Evolutionary conservation across 2,329 filamentous ascomycete species (phyloP), one percentile per base, ranked within the genome.

Genomic region (Scedosporium aurantiacum): DNA sequence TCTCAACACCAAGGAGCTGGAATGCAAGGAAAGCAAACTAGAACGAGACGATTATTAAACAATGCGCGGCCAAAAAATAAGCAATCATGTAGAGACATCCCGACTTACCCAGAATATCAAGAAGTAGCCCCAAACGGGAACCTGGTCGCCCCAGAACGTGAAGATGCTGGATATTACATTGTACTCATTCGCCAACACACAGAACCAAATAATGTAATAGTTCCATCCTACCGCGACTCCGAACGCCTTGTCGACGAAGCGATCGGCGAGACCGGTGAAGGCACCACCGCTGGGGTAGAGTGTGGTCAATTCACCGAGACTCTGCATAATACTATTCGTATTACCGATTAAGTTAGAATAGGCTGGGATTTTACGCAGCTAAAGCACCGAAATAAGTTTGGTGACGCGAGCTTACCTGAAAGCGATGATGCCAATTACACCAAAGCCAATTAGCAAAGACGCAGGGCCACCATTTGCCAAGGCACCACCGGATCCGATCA

Each of bases 261-360:
- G 81, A 64, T 88, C 84, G 0, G 85, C 85, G 41, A 90, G 79
- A 8, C 82, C 83, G n/a, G 85, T 84, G 67, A 91, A 90, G 0
- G 85, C 85, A 2, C 88, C 88, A 4, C 85, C 84, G 0, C 83
- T 86, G 0, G 88, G 88, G 65, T 87, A 90, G 1, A 90, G 73
- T 5, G 88, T 90, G 2, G 88, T 88, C 67, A 91, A 75, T 70
- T 91, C 88, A 21, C 88, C 88, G 5, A 91, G 74, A 4, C 83
- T 87, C 75, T 90, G 88, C 83, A 89, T 90, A 65, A 87, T 81
- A 65, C 63, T 64, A 37, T 43, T 8, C 28, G 21, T n/a, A 40
- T 8, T 7, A n/a, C 25, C 1, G 5, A 21, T 21, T 37, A 28
- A 16, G 37, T 25, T 25, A 45, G 7, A 10, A 47, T 14, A 12